A percentile compares a stretch with the other conserved stretches of the same genome.
Conservation (phyloP, 352 stramenopile species). For the Peronospora belbahrii region DNA sequence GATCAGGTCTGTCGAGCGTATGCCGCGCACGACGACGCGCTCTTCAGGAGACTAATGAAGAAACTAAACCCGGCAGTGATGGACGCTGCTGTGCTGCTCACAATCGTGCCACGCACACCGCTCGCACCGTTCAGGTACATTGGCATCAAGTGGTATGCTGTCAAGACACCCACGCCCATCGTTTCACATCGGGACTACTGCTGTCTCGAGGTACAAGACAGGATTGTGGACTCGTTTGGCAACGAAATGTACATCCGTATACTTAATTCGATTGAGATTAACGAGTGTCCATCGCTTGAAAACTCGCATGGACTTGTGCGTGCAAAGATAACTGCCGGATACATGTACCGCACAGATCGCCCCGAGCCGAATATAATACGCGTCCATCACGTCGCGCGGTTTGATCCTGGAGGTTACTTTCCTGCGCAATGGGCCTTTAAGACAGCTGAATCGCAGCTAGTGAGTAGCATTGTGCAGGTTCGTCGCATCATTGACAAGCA, state of each 20-base stretch:
- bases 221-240: slow-evolving; percentile 70
- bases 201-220: slow-evolving; percentile 80
- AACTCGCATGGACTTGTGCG: slow-evolving; percentile 81
- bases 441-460: slow-evolving; percentile 72
- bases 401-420: slow-evolving; percentile 71
- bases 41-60: slow-evolving; percentile 75
- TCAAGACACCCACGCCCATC: slow-evolving; percentile 75
- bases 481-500: slow-evolving; percentile 78
- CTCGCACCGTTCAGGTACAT: slow-evolving; percentile 75
- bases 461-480: slow-evolving; percentile 72
- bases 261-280: slow-evolving; percentile 72
- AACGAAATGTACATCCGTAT: slow-evolving; percentile 84
- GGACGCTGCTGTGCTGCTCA: slow-evolving; percentile 73
- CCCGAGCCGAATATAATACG: slow-evolving; percentile 58
- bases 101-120: slow-evolving; percentile 65
- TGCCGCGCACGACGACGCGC: slow-evolving; percentile 66
- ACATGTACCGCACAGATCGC: slow-evolving; percentile 74
- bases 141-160: slow-evolving; percentile 82
- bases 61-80: slow-evolving; percentile 68
- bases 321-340: slow-evolving; percentile 68
- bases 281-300: slow-evolving; percentile 76
- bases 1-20: slow-evolving; percentile 71
- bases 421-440: slow-evolving; percentile 77
- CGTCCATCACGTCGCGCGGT: slow-evolving; percentile 72
- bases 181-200: slow-evolving; percentile 83